A percentile compares a stretch with the other conserved stretches of the same genome.
These are phyloP conservation scores for Apiotrichum brassicae DNA, from an alignment of 1,284 basidiomycete genomes.

Conservation along the genomic window DNA sequence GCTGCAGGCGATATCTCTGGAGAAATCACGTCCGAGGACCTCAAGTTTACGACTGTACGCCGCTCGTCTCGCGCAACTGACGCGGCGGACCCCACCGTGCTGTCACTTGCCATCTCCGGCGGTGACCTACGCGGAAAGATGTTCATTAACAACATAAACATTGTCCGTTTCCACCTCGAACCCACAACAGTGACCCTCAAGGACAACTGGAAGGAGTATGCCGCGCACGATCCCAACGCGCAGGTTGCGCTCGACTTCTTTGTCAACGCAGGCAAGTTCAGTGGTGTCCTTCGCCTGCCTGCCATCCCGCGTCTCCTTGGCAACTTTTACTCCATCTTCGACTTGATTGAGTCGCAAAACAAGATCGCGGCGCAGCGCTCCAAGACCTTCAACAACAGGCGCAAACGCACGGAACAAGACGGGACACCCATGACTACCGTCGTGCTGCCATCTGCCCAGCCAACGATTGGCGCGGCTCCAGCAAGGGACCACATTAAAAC, in stretches of 20 bases:
- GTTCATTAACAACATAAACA: constrained; percentile 68
- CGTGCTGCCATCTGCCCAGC: constrained; percentile 55
- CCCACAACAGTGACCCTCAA: constrained; percentile 66
- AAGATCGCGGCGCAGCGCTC: constrained; percentile 48
- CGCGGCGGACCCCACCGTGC: constrained; percentile 50
- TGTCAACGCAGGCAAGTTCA: constrained; percentile 64
- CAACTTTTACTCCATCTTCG: constrained; percentile 37
- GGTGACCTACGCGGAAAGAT: constrained; percentile 62
- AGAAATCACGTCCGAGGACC: constrained; percentile 59
- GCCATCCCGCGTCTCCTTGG: constrained; percentile 39
- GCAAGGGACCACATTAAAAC: constrained; percentile 37
- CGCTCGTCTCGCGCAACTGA: constrained; percentile 48
- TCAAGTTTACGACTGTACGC: constrained; percentile 68
- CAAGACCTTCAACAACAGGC: constrained; percentile 66
- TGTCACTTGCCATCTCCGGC: constrained; percentile 69
- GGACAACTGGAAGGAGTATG: constrained; percentile 70
- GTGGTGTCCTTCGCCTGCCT: constrained; percentile 62
- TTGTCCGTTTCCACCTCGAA: constrained; percentile 75
- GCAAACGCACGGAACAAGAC: constrained; percentile 51
- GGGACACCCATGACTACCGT: constrained; percentile 75
- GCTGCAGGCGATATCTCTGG: constrained; percentile 73
- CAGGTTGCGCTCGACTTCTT: constrained; percentile 69
- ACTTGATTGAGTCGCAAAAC: constrained; percentile 62
- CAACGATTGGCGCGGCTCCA: constrained; percentile 60
- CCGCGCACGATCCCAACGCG: constrained; percentile 50